These are phyloP conservation scores for Lactuca saligna DNA, from an alignment of 129 eudicot genomes.

Conservation along the genomic window DNA sequence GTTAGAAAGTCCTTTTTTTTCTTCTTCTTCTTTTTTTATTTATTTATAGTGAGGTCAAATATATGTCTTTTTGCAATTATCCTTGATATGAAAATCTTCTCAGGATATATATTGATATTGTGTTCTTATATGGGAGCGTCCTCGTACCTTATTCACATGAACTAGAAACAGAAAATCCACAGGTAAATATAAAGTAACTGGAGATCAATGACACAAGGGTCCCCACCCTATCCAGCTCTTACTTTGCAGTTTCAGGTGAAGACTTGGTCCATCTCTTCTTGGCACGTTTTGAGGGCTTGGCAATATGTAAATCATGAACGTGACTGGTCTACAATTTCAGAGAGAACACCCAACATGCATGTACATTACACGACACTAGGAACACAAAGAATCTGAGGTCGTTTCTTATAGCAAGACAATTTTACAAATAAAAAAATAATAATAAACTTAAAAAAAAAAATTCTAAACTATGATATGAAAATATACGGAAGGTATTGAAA, in stretches of 20 bases:
- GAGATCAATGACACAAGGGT: neutral
- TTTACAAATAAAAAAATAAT: too few species aligned
- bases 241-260: neutral
- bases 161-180: conserved; percentile 21
- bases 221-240: conserved; percentile 4
- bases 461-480: too few species aligned
- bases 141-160: conserved; percentile 26
- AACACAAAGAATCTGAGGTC: neutral
- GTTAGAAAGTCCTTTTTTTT: too few species aligned
- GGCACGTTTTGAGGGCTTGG: conserved; percentile 14
- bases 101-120: too few species aligned
- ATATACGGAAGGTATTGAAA: too few species aligned
- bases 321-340: conserved; percentile 11
- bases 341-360: conserved; percentile 1
- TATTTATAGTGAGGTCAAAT: too few species aligned
- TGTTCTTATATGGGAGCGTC: neutral
- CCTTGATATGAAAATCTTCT: too few species aligned
- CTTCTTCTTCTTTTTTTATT: too few species aligned
- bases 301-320: conserved; percentile 12
- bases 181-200: conserved; percentile 13
- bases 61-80: too few species aligned
- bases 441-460: too few species aligned
- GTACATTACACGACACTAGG: conserved; percentile 9
- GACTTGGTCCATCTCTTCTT: conserved; percentile 10
- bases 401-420: neutral